Base-by-base conservation (phyloP, 2,329 filamentous ascomycete species). In the Hypoxylon sp. region DNA sequence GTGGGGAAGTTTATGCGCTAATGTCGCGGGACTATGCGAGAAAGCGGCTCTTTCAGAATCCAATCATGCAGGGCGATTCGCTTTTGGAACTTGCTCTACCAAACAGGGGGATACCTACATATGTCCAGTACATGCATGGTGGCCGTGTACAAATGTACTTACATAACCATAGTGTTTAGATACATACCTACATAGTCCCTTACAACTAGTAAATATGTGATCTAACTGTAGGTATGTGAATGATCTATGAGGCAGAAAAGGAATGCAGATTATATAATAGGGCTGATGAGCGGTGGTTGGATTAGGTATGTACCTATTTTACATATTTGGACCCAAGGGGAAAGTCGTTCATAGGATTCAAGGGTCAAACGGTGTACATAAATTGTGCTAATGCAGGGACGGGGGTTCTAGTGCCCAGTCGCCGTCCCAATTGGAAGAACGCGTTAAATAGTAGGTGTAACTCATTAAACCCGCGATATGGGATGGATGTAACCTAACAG, bases 351-450 rank as follows among this genome's bases (percentile, higher is more conserved):
- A 20, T 20, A 50, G 44, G 48, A 64, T 55, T 50, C 40, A 59
- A 22, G 56, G 58, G 63, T 49, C 46, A 59, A 46, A 65, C 5
- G 5, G 25, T 27, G 25, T 70, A 51, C 40, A 49, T 61, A 51
- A 42, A 56, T 64, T 56, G 50, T 54, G 66, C 69, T 72, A 72
- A 72, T 72, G 69, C 69, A 72, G 69, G 69, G 64, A 72, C 69
- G 58, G 64, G 53, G 53, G 66, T 27, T 27, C 22, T 64, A 61
- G 49, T 53, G 31, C 35, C 42, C 40, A 64, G 27, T 49, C 31
- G 31, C 48, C 10, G 46, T 49, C 17, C 63, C 60, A 64, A 69
- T 71, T 53, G 40, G 66, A 66, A 44, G 51, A 35, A 20, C 60
- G 66, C 40, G 64, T 61, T 42, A 10, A 58, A 48, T 57, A 46